phyloP scores from a whole-genome alignment of 2,329 filamentous ascomycete genomes.

The Cordyceps javanica region DNA sequence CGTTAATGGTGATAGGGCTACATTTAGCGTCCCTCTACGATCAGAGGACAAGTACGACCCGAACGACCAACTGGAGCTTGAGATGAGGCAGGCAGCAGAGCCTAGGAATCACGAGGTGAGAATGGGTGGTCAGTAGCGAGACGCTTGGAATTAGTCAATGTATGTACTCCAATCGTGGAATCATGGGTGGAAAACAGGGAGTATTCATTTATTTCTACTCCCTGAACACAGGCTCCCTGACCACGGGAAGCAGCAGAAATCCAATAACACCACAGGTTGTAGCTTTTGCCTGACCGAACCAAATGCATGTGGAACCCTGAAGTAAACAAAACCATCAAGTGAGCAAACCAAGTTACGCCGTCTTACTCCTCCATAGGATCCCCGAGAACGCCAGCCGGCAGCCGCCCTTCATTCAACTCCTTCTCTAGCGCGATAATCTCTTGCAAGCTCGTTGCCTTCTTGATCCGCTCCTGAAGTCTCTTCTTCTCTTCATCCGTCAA shows the following conservation, averaged over 20 bases:
- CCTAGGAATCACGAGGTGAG: constrained; percentile 48
- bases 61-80: constrained; percentile 48
- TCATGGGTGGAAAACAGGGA: background rate
- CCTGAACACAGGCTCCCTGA: background rate
- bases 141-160: background rate
- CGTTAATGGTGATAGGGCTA: constrained; percentile 23
- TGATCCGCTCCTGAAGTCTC: constrained; percentile 78
- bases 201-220: background rate
- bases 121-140: constrained; percentile 34
- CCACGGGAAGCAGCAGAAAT: constrained; percentile 7
- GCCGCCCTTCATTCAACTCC: constrained; percentile 79
- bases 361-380: constrained; percentile 55
- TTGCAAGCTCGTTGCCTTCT: constrained; percentile 78
- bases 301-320: background rate
- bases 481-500: constrained; percentile 84
- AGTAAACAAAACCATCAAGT: constrained; percentile 3
- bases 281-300: constrained; percentile 6
- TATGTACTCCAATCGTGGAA: background rate
- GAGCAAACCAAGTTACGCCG: constrained; percentile 4
- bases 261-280: constrained; percentile 2
- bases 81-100: constrained; percentile 42
- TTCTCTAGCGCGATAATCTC: constrained; percentile 90
- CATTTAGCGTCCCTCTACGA: constrained; percentile 19
- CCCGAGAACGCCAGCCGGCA: constrained; percentile 62
- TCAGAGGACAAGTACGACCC: constrained; percentile 35